Evolutionary conservation across 495 filamentous ascomycete species (phyloP), one percentile per base, ranked within the genome.

Genomic region (Xylaria castorea): DNA sequence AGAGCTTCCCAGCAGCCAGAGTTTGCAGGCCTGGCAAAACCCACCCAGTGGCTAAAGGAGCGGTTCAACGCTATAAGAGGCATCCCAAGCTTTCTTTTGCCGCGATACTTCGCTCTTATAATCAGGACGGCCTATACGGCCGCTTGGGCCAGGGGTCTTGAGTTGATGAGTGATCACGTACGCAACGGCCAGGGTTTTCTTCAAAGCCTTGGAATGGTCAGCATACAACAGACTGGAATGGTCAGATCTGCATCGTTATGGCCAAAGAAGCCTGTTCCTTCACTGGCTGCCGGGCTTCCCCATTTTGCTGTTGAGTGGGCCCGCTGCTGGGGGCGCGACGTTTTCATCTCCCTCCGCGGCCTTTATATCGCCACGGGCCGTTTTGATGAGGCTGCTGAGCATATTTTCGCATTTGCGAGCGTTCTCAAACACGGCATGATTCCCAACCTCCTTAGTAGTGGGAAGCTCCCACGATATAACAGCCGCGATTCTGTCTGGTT

Each of bases 391-490:
- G 96, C 95, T 20, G 93, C 89, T 74, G 94, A 97, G 80, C 97
- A 98, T 78, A 97, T 99, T 72, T 84, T 94, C 64, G 97, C 96
- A 57, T 99, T 99, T 83, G 94, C 93, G 0, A 97, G 94, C 78
- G 94, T 99, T 12, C 85, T 99, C 63, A 98, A 98, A 84, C 97
- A 99, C 79, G 97, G 97, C 57, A 98, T 98, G 97, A 93, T 98
- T 67, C 97, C 97, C 16, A 99, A 99, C 75, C 87, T 99, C 14
- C 87, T 99, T 22, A 89, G 93, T 73, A 91, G 91, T 75, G 94
- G 97, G 22, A 92, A 91, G 51, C 85, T 89, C n/a, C 97, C 97
- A 3, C 86, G 97, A n/a, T 99, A 98, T 82, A 99, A 99, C 77
- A 93, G 95, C 48, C 87, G 97, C 60, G 97, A 99, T 78, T 97